A percentile compares a stretch with the other conserved stretches of the same genome.
Conservation (phyloP, 1,284 basidiomycete genomes). For the Microbotryum scabiosae region DNA sequence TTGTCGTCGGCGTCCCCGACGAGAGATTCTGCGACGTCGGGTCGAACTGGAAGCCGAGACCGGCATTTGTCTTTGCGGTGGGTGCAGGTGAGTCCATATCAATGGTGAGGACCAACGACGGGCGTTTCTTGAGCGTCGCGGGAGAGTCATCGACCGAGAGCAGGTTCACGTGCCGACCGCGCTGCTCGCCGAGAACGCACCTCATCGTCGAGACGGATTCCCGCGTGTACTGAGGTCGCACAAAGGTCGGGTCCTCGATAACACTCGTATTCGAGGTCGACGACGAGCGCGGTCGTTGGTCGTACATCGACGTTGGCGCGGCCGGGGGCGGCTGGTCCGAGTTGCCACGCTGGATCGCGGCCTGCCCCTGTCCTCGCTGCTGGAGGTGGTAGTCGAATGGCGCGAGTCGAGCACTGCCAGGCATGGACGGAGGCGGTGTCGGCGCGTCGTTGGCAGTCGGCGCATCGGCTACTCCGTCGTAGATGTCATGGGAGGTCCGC, state of each 20-base stretch:
- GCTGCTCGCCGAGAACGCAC: constrained; percentile 15
- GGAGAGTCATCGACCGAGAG: not conserved
- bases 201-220: too few relatives aligned
- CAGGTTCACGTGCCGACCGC: not conserved
- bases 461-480: too few relatives aligned
- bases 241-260: too few relatives aligned
- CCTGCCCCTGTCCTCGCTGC: constrained; percentile 2
- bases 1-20: too few relatives aligned
- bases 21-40: constrained; percentile 1
- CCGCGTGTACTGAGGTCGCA: too few relatives aligned
- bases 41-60: constrained; percentile 10
- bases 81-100: constrained; percentile 17
- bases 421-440: constrained; percentile 13
- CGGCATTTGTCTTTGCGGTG: constrained; percentile 5
- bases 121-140: constrained; percentile 8
- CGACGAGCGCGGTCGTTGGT: constrained; percentile 2
- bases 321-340: not conserved
- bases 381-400: too few relatives aligned
- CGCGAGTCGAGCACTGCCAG: constrained; percentile 1
- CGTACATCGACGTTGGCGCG: not conserved
- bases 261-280: constrained; percentile 1
- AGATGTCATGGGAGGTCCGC: too few relatives aligned
- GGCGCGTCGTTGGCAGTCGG: not conserved
- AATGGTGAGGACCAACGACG: constrained; percentile 26
- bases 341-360: not conserved